Evolutionary conservation across 225 moss, liverwort and hornwort genomes (phyloP), one percentile per base, ranked within the genome.

Genomic region (Polytrichum commune): DNA sequence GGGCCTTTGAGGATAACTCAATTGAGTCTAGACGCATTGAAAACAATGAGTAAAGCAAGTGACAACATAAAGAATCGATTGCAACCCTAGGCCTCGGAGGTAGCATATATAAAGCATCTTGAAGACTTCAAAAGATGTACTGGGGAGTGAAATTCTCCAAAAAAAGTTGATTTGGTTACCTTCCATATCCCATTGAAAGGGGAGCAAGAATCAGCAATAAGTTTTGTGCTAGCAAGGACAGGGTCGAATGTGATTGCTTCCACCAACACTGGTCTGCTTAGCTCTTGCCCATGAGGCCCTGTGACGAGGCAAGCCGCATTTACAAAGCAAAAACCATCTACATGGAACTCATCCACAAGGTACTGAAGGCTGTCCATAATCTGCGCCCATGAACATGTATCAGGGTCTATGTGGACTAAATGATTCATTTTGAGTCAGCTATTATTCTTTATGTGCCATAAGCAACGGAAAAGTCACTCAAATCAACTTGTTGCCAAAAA

Each of bases 171-270:
- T 23, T n/a, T 28, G 28, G 29, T 29, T 73, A 93, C 95, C 89
- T 93, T 85, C 27, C 67, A 74, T 64, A 87, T 60, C 77, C 95
- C 82, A 73, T 91, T 87, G 30, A 89, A 81, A 27, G 89, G 81
- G 33, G 93, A 93, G 76, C 84, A 81, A 60, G 76, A 64, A 81
- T 93, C 90, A 28, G 91, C 93, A 30, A 96, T 89, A 69, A 96
- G 84, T 73, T 93, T 96, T 68, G 85, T 82, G 30, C 84, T 76
- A 8, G 93, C 93, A 73, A 96, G 85, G 69, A 96, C 71, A 60
- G 93, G 81, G 80, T 96, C 93, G 27, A 90, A 93, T 23, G 93
- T 87, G 27, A 96, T 93, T 19, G 93, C 84, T 75, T 93, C 96
- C 64, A 96, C 86, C 85, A 96, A 30, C 69, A 91, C 85, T 53